Evolutionary conservation across 164 flowering plant species (phyloP).

Genomic region (Macadamia tetraphylla): DNA sequence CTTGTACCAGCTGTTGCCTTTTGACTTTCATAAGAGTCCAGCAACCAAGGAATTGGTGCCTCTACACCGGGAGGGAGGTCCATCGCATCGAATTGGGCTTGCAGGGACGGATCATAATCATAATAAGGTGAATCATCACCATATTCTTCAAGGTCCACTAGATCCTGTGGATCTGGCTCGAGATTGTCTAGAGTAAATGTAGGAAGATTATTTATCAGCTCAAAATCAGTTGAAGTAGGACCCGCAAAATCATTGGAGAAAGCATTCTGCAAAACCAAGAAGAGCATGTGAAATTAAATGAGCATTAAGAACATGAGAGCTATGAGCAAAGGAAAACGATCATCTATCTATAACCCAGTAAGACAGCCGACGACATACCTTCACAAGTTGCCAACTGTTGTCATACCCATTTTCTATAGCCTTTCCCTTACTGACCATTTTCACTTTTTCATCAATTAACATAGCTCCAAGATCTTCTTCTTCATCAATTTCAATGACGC

Average conservation of each 20-base stretch:
- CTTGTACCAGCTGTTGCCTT: background rate
- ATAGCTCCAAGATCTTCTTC: too few species aligned
- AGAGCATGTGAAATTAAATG: background rate
- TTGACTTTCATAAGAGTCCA: background rate
- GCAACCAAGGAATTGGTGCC: background rate
- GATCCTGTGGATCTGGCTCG: background rate
- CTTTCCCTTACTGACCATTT: background rate
- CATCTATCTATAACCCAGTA: background rate
- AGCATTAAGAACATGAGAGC: background rate
- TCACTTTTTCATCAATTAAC: background rate
- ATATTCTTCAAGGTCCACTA: background rate
- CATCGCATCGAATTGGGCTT: constrained; percentile 13
- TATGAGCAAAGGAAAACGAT: background rate
- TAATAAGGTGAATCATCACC: background rate
- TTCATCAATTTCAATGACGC: too few species aligned
- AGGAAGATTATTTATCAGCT: background rate
- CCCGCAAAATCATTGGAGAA: background rate
- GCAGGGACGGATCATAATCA: constrained; percentile 12
- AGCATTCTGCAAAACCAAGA: constrained; percentile 6
- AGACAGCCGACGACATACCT: background rate
- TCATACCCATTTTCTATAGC: background rate
- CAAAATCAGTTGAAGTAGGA: constrained; percentile 6
- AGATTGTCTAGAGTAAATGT: background rate
- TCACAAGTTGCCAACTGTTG: background rate
- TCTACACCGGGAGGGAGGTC: background rate